These are phyloP conservation scores for Antonospora locustae DNA, from an alignment of 371 early-diverging fungal genomes.

Conservation along the genomic window DNA sequence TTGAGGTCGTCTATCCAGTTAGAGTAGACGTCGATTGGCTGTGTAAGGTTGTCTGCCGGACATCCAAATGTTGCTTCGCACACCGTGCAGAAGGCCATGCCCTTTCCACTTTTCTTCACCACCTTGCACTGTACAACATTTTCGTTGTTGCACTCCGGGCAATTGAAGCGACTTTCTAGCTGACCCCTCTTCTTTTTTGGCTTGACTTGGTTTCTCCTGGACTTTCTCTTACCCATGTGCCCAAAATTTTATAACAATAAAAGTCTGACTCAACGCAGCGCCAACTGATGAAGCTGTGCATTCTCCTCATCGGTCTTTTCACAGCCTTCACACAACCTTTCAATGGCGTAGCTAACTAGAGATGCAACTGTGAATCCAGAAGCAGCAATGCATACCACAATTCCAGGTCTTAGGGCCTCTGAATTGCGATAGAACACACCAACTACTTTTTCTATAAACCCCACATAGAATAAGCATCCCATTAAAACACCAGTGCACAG, in stretches of 20 bases:
- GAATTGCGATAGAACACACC: no score
- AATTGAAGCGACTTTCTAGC: slow-evolving; percentile 44
- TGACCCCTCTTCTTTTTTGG: neutral
- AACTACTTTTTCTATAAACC: slow-evolving; percentile 52
- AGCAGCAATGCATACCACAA: no score
- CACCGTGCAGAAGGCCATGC: slow-evolving; percentile 33
- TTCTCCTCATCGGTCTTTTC: no score
- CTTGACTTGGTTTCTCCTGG: slow-evolving; percentile 21
- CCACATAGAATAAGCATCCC: slow-evolving; percentile 49
- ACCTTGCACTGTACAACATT: slow-evolving; percentile 43
- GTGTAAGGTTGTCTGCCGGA: slow-evolving; percentile 24
- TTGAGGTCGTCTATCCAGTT: slow-evolving; percentile 47
- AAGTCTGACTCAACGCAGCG: no score
- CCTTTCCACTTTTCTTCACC: slow-evolving; percentile 19
- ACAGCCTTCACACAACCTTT: no score
- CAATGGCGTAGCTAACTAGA: no score
- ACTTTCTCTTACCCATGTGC: slow-evolving; percentile 32
- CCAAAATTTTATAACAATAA: no score
- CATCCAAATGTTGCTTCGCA: slow-evolving; percentile 42
- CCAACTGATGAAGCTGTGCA: no score
- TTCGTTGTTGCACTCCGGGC: slow-evolving; percentile 47
- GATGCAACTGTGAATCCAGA: no score
- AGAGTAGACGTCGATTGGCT: slow-evolving; percentile 46
- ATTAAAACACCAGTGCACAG: slow-evolving; percentile 33
- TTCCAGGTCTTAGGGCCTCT: no score